phyloP scores from a whole-genome alignment of 2,329 filamentous ascomycete genomes.

The Thielaviopsis euricoi region DNA sequence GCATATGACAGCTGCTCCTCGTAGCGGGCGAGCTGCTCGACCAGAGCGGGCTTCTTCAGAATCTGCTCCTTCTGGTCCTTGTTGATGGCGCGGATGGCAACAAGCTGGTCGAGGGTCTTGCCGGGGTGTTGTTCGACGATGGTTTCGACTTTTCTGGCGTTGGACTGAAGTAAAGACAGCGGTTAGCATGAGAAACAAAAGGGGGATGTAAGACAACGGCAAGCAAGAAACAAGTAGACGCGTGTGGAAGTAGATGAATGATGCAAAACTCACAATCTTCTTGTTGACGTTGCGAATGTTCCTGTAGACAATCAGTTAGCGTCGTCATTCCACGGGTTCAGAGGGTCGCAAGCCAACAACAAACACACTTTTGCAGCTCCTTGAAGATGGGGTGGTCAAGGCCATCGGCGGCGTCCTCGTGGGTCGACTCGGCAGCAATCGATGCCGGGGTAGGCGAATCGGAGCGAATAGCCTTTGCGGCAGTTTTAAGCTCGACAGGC shows the following conservation, averaged over 20 bases:
- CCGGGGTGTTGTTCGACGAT: slow-evolving; percentile 52
- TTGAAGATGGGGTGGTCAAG: slow-evolving; percentile 67
- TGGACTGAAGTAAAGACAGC: slow-evolving; percentile 29
- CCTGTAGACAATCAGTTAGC: slow-evolving; percentile 28
- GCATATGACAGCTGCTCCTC: slow-evolving; percentile 61
- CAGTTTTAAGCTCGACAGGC: slow-evolving; percentile 46
- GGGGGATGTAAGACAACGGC: no score
- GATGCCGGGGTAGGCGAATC: slow-evolving; percentile 38
- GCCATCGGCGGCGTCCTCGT: slow-evolving; percentile 40
- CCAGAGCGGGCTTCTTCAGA: slow-evolving; percentile 58
- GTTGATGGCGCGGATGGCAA: slow-evolving; percentile 59
- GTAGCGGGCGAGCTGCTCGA: slow-evolving; percentile 48
- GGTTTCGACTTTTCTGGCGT: slow-evolving; percentile 54
- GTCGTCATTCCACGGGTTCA: slow-evolving; percentile 5
- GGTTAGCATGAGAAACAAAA: neutral
- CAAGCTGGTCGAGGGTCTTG: slow-evolving; percentile 58
- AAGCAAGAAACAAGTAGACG: neutral
- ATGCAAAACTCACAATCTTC: slow-evolving; percentile 58
- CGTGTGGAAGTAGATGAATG: slow-evolving; percentile 8
- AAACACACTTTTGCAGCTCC: slow-evolving; percentile 71
- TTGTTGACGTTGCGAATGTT: slow-evolving; percentile 84
- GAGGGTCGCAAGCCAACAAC: neutral
- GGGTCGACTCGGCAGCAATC: slow-evolving; percentile 31
- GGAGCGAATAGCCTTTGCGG: slow-evolving; percentile 32
- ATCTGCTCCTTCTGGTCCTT: slow-evolving; percentile 62